phyloP scores from a whole-genome alignment of 176 grass and related monocot species.

The Eleusine coracana region DNA sequence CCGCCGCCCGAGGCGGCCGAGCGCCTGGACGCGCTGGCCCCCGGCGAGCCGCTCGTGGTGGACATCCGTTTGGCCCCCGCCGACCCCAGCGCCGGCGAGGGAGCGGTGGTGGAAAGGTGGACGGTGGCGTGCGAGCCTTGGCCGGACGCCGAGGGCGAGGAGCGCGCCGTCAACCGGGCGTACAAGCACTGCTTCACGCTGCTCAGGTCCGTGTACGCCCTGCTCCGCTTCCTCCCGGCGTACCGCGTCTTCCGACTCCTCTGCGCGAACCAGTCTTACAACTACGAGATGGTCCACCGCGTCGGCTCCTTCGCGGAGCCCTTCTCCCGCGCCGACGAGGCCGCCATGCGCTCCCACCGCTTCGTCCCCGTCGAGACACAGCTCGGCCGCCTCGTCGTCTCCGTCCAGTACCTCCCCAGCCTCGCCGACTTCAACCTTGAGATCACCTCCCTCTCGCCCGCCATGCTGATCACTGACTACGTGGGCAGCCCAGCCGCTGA shows the following conservation, averaged over 20 bases:
- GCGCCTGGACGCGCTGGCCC: conserved; percentile 41
- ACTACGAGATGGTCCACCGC: conserved; percentile 80
- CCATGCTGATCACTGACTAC: conserved; percentile 76
- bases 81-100: conserved; percentile 12
- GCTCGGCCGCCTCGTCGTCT: conserved; percentile 71
- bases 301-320: conserved; percentile 67
- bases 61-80: conserved; percentile 59
- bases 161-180: conserved; percentile 60
- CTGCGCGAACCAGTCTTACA: conserved; percentile 72
- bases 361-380: conserved; percentile 81
- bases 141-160: conserved; percentile 48
- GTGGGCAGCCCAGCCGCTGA: conserved; percentile 77
- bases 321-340: conserved; percentile 72
- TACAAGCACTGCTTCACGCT: conserved; percentile 80
- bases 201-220: conserved; percentile 66
- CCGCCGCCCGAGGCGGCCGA: conserved; percentile 57
- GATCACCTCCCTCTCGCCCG: conserved; percentile 62
- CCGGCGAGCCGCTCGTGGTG: conserved; percentile 60
- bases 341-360: conserved; percentile 49
- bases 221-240: conserved; percentile 73
- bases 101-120: conserved; percentile 73
- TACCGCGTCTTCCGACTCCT: conserved; percentile 78
- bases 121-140: conserved; percentile 67
- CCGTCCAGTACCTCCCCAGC: conserved; percentile 72
- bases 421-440: conserved; percentile 74